phyloP scores from a whole-genome alignment of 192 early-diverging fungal species.

The Coemansia sp. region DNA sequence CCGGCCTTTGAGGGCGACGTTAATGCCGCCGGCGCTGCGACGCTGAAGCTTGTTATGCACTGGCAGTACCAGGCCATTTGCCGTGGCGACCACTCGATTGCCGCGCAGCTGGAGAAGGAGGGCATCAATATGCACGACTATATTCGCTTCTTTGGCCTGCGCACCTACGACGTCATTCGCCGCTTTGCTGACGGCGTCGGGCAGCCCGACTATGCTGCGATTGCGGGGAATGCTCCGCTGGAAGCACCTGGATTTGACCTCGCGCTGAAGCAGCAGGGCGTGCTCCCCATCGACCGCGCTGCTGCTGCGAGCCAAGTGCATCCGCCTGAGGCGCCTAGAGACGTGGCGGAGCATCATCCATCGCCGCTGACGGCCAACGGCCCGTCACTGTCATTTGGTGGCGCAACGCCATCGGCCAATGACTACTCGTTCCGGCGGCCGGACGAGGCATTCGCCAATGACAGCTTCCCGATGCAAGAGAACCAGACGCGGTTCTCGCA shows the following conservation, averaged over 20 bases:
- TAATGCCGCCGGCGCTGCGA: slow-evolving; percentile 69
- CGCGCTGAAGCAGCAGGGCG: slow-evolving; percentile 24
- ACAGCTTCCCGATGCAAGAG: slow-evolving; percentile 49
- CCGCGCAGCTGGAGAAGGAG: slow-evolving; percentile 59
- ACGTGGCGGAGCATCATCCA: background rate
- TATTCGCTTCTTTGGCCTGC: slow-evolving; percentile 75
- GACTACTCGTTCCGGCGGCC: slow-evolving; percentile 51
- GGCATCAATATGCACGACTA: slow-evolving; percentile 66
- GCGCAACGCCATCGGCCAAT: background rate
- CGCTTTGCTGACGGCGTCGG: slow-evolving; percentile 30
- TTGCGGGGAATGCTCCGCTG: slow-evolving; percentile 40
- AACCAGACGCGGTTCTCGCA: slow-evolving; percentile 27
- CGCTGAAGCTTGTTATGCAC: slow-evolving; percentile 76
- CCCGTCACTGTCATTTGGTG: slow-evolving; percentile 30
- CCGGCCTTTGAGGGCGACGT: slow-evolving; percentile 88
- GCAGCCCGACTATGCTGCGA: slow-evolving; percentile 23
- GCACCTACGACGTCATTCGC: slow-evolving; percentile 71
- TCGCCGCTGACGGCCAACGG: background rate
- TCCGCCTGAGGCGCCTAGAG: background rate
- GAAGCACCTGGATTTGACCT: slow-evolving; percentile 39
- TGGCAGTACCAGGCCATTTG: slow-evolving; percentile 81
- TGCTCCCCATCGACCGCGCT: slow-evolving; percentile 26
- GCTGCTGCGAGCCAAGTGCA: background rate
- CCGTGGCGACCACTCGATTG: slow-evolving; percentile 71
- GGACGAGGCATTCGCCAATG: slow-evolving; percentile 45